phyloP scores from a whole-genome alignment of 2,329 filamentous ascomycete species.

The Stagonosporopsis cucurbitacearum region DNA sequence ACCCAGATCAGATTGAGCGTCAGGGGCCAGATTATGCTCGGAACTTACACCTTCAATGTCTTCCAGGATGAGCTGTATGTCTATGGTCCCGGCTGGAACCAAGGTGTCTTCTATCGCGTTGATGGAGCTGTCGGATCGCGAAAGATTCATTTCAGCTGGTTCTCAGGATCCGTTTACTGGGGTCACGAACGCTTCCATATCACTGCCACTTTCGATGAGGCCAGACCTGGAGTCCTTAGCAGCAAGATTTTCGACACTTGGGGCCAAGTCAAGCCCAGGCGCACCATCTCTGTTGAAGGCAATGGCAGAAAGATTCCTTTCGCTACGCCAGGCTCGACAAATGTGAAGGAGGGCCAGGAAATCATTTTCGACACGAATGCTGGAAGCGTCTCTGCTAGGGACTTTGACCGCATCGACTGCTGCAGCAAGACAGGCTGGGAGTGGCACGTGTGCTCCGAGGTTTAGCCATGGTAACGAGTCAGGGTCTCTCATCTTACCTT shows the following conservation, averaged over 20 bases:
- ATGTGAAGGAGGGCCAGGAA: not conserved
- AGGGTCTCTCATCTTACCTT: not conserved
- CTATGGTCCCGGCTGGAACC: not conserved
- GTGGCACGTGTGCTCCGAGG: slow-evolving; percentile 7
- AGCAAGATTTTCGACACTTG: not conserved
- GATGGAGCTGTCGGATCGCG: slow-evolving; percentile 2
- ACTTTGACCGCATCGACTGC: slow-evolving; percentile 7
- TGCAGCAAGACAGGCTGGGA: not conserved
- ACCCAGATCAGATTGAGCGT: not conserved
- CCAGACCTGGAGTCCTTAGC: slow-evolving; percentile 1
- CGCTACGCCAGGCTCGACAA: not conserved
- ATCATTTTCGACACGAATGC: slow-evolving; percentile 1
- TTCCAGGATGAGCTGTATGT: not conserved
- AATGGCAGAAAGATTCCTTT: not conserved
- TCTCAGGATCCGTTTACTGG: not conserved
- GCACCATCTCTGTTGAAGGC: not conserved
- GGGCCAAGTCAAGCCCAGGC: not conserved
- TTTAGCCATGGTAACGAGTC: not conserved
- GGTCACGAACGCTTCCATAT: slow-evolving; percentile 1
- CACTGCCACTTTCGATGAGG: slow-evolving; percentile 4
- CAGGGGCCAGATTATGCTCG: not conserved
- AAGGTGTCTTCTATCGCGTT: slow-evolving; percentile 1
- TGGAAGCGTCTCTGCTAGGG: not conserved
- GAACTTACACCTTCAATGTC: not conserved
- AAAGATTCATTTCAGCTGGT: slow-evolving; percentile 7